Base-by-base conservation (phyloP, 257 asterid genomes). In the Anisodus tanguticus region DNA sequence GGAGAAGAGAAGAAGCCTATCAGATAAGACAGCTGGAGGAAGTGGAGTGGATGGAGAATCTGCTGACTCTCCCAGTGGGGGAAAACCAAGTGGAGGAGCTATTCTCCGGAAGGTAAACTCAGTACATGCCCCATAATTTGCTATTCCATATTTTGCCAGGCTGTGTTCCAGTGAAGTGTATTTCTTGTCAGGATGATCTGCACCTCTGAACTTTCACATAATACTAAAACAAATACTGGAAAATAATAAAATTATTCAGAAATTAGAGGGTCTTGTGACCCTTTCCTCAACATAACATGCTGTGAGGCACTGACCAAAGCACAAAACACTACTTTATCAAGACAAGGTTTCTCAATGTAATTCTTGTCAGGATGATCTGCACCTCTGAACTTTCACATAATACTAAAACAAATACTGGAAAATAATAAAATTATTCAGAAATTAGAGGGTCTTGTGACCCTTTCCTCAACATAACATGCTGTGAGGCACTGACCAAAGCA, bases 91-190 rank as follows among this genome's bases (percentile, higher is more conserved):
- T 70, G 88, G 60, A 82, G 87, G 85, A 67, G 86, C 88, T 86
- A 84, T 83, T 88, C 84, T 92, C 72, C 89, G 94, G 68, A 96
- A 96, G 99, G 99, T 94, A 91, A 87, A 74, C 49, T 82, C 26
- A 76, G 19, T 8, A 26, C 63, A 53, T 76, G 0, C 47, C 26
- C 62, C 62, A 74, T 0, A 49, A n/a, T 72, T 74, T 76, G 15
- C 15, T 76, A 13, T 51, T 51, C 62, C 62, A 74, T 51, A 51
- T 9, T 82, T 63, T 45, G 0, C 63, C 35, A 45, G 49, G n/a
- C 41, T 66, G 10, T 13, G 39, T 66, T 51, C 39, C 63, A 26
- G 81, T 76, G 0, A 3, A 26, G 64, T 51, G 81, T 76, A 22
- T 76, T 76, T 51, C 64, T 51, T 49, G 62, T 51, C 19, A 51